Evolutionary conservation across 140 eudicot genomes (phyloP).

Genomic region (Oenanthe javanica): DNA sequence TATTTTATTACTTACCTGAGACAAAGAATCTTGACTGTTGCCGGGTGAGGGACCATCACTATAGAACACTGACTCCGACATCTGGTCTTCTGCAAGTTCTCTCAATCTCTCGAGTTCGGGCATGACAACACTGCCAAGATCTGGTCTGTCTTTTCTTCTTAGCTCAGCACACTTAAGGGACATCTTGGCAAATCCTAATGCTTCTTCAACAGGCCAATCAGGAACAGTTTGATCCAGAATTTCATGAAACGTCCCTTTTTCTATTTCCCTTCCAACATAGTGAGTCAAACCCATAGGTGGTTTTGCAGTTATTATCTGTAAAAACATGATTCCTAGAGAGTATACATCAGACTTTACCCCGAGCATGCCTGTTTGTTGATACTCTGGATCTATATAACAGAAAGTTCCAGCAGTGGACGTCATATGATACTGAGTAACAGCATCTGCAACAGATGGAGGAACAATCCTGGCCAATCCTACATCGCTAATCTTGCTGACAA

Average conservation of each 20-base stretch:
- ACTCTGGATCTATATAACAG: constrained; percentile 18
- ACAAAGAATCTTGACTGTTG: constrained; percentile 9
- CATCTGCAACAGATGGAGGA: constrained; percentile 10
- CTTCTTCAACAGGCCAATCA: constrained; percentile 13
- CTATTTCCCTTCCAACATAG: constrained; percentile 11
- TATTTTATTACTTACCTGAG: not conserved
- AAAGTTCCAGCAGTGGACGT: constrained; percentile 15
- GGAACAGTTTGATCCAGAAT: constrained; percentile 13
- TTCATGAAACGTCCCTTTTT: not conserved
- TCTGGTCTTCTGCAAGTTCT: constrained; percentile 11
- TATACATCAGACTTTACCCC: constrained; percentile 13
- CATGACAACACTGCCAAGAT: constrained; percentile 15
- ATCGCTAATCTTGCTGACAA: constrained; percentile 12
- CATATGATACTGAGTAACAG: constrained; percentile 14
- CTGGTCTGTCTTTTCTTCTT: constrained; percentile 13
- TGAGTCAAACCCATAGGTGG: constrained; percentile 16
- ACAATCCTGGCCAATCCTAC: constrained; percentile 17
- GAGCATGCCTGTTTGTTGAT: constrained; percentile 19
- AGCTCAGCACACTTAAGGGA: constrained; percentile 15
- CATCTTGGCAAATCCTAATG: constrained; percentile 10
- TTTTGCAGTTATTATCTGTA: constrained; percentile 10
- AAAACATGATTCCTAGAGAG: constrained; percentile 11
- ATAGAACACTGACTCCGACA: constrained; percentile 6
- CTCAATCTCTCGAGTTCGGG: constrained; percentile 16
- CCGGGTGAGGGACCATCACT: constrained; percentile 8